Conservation (phyloP, 1,139 yeast genomes). For the Hanseniaspora sp. region DNA sequence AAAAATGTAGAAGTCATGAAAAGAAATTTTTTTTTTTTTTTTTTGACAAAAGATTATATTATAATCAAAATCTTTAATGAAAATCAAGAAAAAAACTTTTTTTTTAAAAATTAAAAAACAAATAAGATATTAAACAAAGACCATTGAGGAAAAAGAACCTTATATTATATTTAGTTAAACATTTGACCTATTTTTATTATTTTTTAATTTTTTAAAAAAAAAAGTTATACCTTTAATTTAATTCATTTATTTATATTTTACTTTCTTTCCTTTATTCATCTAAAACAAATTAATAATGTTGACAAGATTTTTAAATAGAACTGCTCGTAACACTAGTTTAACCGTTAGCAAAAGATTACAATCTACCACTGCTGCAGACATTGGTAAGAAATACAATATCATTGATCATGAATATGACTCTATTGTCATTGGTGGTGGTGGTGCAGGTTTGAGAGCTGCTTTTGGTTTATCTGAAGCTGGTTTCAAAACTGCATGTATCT, state of each 20-base stretch:
- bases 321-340: background rate
- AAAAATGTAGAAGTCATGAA: too few species aligned
- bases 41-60: too few species aligned
- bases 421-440: constrained; percentile 97
- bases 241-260: too few species aligned
- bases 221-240: background rate
- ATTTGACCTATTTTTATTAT: too few species aligned
- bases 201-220: background rate
- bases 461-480: constrained; percentile 97
- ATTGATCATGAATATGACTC: constrained; percentile 97
- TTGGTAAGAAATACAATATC: constrained; percentile 67
- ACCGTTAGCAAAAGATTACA: constrained; percentile 24
- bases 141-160: too few species aligned
- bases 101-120: too few species aligned
- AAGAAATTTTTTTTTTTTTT: too few species aligned
- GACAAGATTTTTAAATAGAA: constrained; percentile 4
- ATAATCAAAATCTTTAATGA: too few species aligned
- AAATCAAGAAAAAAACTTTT: too few species aligned
- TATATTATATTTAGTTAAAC: too few species aligned
- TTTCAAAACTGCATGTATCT: constrained; percentile 91
- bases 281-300: background rate
- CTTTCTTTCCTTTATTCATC: background rate
- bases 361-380: constrained; percentile 41
- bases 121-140: too few species aligned
- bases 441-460: constrained; percentile 98